phyloP scores from a whole-genome alignment of 2,329 filamentous ascomycete genomes.

The Colletotrichum orbiculare region DNA sequence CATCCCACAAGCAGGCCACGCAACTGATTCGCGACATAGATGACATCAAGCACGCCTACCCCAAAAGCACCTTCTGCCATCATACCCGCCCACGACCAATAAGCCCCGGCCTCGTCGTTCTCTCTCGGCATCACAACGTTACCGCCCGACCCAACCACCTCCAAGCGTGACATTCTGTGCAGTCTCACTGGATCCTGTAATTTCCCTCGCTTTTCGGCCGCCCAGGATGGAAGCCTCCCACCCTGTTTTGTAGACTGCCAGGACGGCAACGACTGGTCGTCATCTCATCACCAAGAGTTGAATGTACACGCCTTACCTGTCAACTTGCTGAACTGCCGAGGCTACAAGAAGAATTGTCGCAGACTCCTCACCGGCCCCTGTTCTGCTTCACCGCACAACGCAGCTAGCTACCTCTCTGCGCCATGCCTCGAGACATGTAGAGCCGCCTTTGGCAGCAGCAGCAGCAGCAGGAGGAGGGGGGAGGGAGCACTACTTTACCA shows the following conservation, averaged over 20 bases:
- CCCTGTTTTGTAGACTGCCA: neutral
- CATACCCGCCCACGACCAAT: too few relatives aligned
- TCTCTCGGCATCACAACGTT: conserved; percentile 14
- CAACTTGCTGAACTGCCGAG: conserved; percentile 13
- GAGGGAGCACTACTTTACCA: conserved; percentile 6
- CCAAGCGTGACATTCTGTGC: neutral
- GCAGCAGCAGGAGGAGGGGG: too few relatives aligned
- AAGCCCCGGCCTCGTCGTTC: conserved; percentile 7
- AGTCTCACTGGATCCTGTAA: conserved; percentile 5
- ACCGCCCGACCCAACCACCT: conserved; percentile 1
- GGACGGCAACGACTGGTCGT: conserved; percentile 3
- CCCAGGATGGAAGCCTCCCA: neutral
- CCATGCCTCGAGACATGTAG: too few relatives aligned
- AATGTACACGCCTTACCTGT: conserved; percentile 7
- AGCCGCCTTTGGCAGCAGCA: neutral
- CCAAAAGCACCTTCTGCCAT: too few relatives aligned
- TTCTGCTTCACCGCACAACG: neutral
- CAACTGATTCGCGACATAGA: too few relatives aligned
- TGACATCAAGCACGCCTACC: too few relatives aligned
- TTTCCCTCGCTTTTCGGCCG: conserved; percentile 3
- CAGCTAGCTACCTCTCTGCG: too few relatives aligned
- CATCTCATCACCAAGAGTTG: conserved; percentile 1
- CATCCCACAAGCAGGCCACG: too few relatives aligned
- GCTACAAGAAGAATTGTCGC: neutral
- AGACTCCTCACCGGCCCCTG: conserved; percentile 4